A percentile compares a stretch with the other conserved stretches of the same genome.
These are phyloP conservation scores for Fomitopsis schrenkii DNA, from an alignment of 1,284 basidiomycete genomes.

Conservation along the genomic window DNA sequence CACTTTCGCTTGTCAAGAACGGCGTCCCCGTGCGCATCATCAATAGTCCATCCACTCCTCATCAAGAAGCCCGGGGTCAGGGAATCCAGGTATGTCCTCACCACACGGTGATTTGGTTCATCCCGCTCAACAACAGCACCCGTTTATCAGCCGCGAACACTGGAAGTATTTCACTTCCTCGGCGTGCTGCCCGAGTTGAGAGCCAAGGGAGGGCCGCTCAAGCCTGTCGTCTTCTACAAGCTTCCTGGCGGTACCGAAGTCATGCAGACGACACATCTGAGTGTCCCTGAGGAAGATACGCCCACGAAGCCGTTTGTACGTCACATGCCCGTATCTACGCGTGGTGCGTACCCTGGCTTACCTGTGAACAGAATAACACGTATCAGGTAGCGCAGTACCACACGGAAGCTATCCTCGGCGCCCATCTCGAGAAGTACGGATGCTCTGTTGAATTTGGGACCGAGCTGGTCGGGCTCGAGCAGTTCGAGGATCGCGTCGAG, in stretches of 20 bases:
- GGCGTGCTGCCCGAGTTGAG: constrained; percentile 11
- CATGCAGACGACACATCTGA: constrained; percentile 4
- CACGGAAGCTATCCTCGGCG: constrained; percentile 23
- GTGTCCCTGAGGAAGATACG: constrained; percentile 4
- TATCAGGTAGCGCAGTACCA: constrained; percentile 24
- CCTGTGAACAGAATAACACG: constrained; percentile 5
- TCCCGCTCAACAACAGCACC: no score
- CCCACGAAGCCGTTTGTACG: constrained; percentile 18
- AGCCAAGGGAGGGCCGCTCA: background rate
- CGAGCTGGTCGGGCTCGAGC: constrained; percentile 22
- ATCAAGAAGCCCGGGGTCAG: constrained; percentile 19
- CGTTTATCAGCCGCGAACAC: constrained; percentile 9
- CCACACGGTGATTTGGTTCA: no score
- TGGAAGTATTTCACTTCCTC: constrained; percentile 14
- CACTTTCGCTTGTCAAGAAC: constrained; percentile 16
- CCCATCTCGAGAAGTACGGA: constrained; percentile 20
- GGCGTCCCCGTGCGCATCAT: constrained; percentile 30
- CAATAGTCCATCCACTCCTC: constrained; percentile 20
- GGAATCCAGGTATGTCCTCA: constrained; percentile 21
- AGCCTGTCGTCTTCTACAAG: constrained; percentile 8
- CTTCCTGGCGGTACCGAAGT: constrained; percentile 8
- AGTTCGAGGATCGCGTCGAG: constrained; percentile 20
- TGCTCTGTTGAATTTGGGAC: constrained; percentile 26
- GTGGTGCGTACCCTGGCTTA: background rate
- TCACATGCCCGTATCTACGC: constrained; percentile 2